Evolutionary conservation across 2,329 filamentous ascomycete species (phyloP).

Genomic region (Fusarium sp.): DNA sequence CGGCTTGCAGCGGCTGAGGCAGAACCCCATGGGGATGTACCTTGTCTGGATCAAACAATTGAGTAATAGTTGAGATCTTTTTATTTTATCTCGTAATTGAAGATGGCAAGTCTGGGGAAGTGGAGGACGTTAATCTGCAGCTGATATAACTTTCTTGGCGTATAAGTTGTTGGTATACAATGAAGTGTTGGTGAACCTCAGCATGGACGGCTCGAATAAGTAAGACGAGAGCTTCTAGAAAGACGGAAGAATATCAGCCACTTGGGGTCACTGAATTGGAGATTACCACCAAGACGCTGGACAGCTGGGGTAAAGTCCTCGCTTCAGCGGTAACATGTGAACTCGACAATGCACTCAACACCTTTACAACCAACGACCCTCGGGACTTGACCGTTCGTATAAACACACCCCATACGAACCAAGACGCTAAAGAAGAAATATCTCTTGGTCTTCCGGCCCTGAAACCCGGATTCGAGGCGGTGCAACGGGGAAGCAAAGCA

Average conservation of each 20-base stretch:
- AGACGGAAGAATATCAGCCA: not conserved
- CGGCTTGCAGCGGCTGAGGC: conserved; percentile 29
- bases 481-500: not conserved
- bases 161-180: not conserved
- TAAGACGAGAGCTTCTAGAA: conserved; percentile 15
- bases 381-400: conserved; percentile 8
- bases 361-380: not conserved
- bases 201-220: not conserved
- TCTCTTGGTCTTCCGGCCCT: not conserved
- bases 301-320: not conserved
- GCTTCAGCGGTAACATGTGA: not conserved
- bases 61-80: conserved; percentile 28
- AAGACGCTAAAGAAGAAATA: not conserved
- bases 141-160: conserved; percentile 3
- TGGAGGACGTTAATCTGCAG: conserved; percentile 2
- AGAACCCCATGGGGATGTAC: conserved; percentile 24
- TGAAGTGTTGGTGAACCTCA: not conserved
- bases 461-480: not conserved
- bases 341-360: not conserved
- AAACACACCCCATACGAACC: not conserved
- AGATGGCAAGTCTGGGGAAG: conserved; percentile 30
- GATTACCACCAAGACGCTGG: not conserved
- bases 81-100: conserved; percentile 25
- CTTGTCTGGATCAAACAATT: conserved; percentile 22
- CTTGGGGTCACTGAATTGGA: conserved; percentile 15